A percentile compares a stretch with the other conserved stretches of the same genome.
Conservation (phyloP, 2,329 filamentous ascomycete species). For the Ophiostoma tasmaniense region DNA sequence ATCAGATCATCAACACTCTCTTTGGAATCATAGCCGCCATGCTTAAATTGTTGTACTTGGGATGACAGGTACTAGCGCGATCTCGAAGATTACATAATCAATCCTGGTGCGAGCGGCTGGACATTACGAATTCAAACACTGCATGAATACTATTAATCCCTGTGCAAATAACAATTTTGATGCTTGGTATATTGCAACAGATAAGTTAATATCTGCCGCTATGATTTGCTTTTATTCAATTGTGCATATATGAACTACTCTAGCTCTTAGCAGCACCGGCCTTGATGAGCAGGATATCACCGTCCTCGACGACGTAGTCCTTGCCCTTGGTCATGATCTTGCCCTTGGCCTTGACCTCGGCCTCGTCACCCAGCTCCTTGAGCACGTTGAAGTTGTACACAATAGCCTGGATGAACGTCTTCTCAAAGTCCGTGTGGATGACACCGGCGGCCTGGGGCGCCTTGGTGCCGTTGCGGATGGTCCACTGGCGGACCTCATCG, state of each 20-base stretch:
- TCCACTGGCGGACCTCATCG: conserved; percentile 98
- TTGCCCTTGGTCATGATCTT: conserved; percentile 99
- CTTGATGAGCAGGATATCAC: conserved; percentile 81
- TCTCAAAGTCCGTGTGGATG: conserved; percentile 97
- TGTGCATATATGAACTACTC: not conserved
- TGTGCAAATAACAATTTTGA: too few relatives aligned
- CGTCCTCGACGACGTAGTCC: conserved; percentile 85
- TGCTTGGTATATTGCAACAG: not conserved
- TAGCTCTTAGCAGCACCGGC: conserved; percentile 70
- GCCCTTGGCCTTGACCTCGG: conserved; percentile 76
- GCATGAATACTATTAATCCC: too few relatives aligned
- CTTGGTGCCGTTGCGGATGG: conserved; percentile 89
- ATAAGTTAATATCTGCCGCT: conserved; percentile 5
- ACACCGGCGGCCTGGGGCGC: conserved; percentile 96
- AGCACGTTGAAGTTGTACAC: conserved; percentile 82
- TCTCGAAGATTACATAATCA: not conserved
- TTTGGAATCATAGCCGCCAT: not conserved
- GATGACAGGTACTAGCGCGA: not conserved
- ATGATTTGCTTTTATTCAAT: not conserved
- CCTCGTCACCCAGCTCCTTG: conserved; percentile 82
- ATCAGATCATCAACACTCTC: too few relatives aligned
- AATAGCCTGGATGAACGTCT: conserved; percentile 96
- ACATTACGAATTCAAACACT: too few relatives aligned
- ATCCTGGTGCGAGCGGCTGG: not conserved
- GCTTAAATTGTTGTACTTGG: not conserved